Evolutionary conservation across 805 yeast species (phyloP), one percentile per base, ranked within the genome.

Genomic region (Nakazawaea anatomiae): DNA sequence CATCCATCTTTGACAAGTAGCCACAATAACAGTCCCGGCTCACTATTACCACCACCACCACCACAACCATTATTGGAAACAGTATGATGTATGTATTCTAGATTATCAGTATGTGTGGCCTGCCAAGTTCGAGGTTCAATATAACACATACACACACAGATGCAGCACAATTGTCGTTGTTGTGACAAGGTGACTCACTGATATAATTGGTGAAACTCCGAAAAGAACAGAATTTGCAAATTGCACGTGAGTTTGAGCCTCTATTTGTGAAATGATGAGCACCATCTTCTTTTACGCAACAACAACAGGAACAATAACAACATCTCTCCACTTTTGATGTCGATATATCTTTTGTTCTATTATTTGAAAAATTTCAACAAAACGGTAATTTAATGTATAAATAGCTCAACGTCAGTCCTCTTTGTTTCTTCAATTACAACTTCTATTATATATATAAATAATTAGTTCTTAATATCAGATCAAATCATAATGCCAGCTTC

Each of bases 401-500:
- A 52, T 31, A 60, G 30, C 29, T 39, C 11, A 59, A 56, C 5
- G 52, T 58, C 25, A 18, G 25, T 18, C 25, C 39, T 43, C 48
- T 12, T 12, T 11, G 30, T 11, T 55, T 60, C n/a, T 12, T 34
- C 12, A 34, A 34, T 34, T 57, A 57, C 38, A 51, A 49, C 3
- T 52, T 55, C 36, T 54, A 55, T 31, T 60, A 57, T 51, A 47
- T 51, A 47, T 35, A 25, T 28, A 25, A 34, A 54, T 54, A 55
- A 39, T 50, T 11, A 18, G 25, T 18, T 18, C 3, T 18, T 18
- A 18, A 18, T 3, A 18, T 18, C 25, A 18, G 25, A 18, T 18
- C 25, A 44, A 50, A n/a, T n/a, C 27, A 58, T 48, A 30, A 71
- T 71, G 74, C 52, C 53, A 27, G 81, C 83, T 39, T 78, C 83